Evolutionary conservation across 2,329 filamentous ascomycete species (phyloP).

Genomic region (Venturia carpophila): DNA sequence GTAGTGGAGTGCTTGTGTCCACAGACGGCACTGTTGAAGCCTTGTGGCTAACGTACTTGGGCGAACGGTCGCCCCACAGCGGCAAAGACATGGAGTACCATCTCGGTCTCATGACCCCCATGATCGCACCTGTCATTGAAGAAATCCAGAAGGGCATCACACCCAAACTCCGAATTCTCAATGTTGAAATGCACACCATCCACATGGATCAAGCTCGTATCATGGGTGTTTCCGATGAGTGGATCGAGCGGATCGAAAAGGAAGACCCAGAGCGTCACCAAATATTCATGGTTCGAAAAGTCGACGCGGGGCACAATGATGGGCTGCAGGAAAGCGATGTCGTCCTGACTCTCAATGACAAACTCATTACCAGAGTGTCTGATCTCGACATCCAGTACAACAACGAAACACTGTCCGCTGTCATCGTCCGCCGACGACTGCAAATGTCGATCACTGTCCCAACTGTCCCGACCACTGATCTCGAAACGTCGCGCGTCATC

Average conservation of each 20-base stretch:
- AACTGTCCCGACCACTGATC: conserved; percentile 79
- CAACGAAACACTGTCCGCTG: conserved; percentile 70
- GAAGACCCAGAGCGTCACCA: conserved; percentile 91
- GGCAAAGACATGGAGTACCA: conserved; percentile 95
- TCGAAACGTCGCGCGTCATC: conserved; percentile 87
- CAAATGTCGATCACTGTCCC: conserved; percentile 70
- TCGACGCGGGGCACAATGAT: conserved; percentile 55
- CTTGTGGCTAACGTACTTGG: conserved; percentile 93
- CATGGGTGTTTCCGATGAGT: conserved; percentile 93
- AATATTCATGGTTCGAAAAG: conserved; percentile 96
- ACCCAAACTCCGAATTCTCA: conserved; percentile 80
- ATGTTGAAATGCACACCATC: conserved; percentile 88
- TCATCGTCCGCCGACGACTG: conserved; percentile 77
- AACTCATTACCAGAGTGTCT: conserved; percentile 85
- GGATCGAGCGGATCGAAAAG: conserved; percentile 83
- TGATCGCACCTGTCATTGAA: conserved; percentile 77
- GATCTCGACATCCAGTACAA: conserved; percentile 97
- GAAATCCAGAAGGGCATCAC: conserved; percentile 73
- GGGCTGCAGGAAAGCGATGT: conserved; percentile 84
- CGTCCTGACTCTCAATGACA: conserved; percentile 80
- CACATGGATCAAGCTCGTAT: conserved; percentile 95
- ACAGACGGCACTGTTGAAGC: conserved; percentile 91
- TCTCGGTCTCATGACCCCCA: conserved; percentile 81
- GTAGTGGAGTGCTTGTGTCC: conserved; percentile 83
- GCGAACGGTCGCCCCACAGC: conserved; percentile 70